These are phyloP conservation scores for Spinacia oleracea DNA, from an alignment of 179 eudicot species.

Conservation along the genomic window DNA sequence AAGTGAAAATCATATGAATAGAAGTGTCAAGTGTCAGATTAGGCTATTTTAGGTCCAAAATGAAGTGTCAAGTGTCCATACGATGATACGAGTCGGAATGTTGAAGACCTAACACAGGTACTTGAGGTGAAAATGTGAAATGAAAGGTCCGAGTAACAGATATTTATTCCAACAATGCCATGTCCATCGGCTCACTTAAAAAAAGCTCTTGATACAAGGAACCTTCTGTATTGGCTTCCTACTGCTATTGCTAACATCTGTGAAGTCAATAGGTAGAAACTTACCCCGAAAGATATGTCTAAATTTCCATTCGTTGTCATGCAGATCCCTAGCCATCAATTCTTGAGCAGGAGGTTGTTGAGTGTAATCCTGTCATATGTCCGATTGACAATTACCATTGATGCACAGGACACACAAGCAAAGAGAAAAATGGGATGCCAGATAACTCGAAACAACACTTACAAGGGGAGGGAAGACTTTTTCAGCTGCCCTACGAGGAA, in stretches of 20 bases:
- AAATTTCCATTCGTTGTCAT: constrained; percentile 71
- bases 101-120: no score
- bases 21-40: background rate
- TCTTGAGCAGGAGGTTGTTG: constrained; percentile 71
- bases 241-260: background rate
- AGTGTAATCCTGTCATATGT: constrained; percentile 36
- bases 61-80: background rate
- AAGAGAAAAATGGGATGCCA: background rate
- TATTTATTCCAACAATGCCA: background rate
- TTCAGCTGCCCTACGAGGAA: constrained; percentile 77
- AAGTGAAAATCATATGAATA: no score
- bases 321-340: constrained; percentile 66
- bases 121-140: background rate
- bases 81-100: no score
- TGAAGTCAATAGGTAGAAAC: constrained; percentile 14
- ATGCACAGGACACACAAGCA: background rate
- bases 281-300: constrained; percentile 70
- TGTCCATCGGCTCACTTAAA: constrained; percentile 11
- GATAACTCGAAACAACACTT: constrained; percentile 5
- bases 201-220: constrained; percentile 3
- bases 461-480: constrained; percentile 73
- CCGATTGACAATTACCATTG: constrained; percentile 14
- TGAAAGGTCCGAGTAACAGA: background rate
- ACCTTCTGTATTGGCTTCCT: background rate
- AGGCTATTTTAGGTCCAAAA: background rate